phyloP scores from a whole-genome alignment of 495 filamentous ascomycete species.

The Filosporella fistucella region DNA sequence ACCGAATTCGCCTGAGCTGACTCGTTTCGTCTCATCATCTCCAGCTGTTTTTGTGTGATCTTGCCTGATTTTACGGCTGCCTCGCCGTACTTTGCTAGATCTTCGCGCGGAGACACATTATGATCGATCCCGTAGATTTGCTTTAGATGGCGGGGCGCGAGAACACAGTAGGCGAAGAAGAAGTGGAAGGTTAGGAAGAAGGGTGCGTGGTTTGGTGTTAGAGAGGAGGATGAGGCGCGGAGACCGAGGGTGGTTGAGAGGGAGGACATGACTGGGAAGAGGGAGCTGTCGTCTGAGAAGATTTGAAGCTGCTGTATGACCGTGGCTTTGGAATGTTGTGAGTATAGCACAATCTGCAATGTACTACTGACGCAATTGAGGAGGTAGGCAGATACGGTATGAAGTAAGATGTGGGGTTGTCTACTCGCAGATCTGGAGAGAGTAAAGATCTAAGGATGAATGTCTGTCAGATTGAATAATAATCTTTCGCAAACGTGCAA shows the following conservation, averaged over 20 bases:
- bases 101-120: conserved; percentile 40
- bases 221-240: conserved; percentile 60
- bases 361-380: no score
- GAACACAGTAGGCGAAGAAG: conserved; percentile 33
- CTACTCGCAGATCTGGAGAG: no score
- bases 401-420: no score
- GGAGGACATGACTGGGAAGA: no score
- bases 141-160: background rate
- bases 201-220: conserved; percentile 31
- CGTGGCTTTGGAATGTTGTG: no score
- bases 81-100: conserved; percentile 40
- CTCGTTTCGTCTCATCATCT: conserved; percentile 42
- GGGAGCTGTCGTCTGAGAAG: no score
- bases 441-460: no score
- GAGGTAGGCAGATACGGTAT: no score
- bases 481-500: no score
- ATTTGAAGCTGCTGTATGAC: no score
- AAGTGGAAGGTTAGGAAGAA: conserved; percentile 41
- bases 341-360: no score
- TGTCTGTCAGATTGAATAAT: no score
- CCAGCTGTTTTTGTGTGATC: conserved; percentile 36
- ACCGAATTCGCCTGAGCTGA: conserved; percentile 42
- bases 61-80: conserved; percentile 43
- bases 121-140: conserved; percentile 33
- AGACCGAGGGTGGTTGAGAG: conserved; percentile 67